Conservation (phyloP, 495 filamentous ascomycete genomes). For the Penicillium angulare region DNA sequence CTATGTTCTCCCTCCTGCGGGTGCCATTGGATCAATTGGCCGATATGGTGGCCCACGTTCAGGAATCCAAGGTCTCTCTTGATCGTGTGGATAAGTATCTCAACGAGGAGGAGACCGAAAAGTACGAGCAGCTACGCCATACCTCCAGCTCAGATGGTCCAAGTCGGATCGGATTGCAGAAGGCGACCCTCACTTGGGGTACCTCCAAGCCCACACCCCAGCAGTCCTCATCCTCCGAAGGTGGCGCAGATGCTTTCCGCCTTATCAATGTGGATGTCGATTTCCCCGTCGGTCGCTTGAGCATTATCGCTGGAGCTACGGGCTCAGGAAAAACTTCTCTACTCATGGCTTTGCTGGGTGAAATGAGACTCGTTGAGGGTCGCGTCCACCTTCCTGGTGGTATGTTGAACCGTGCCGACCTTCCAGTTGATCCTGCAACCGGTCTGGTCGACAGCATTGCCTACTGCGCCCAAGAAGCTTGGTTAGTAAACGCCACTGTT, state of each 20-base stretch:
- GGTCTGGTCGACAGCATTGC: constrained; percentile 88
- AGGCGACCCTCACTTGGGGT: constrained; percentile 89
- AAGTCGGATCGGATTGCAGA: constrained; percentile 74
- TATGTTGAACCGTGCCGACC: constrained; percentile 75
- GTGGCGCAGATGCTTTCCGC: constrained; percentile 63
- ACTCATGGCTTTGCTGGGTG: constrained; percentile 92
- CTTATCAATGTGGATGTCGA: constrained; percentile 74
- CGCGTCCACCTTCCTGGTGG: constrained; percentile 77
- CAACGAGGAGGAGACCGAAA: constrained; percentile 92
- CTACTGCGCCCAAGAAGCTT: constrained; percentile 97
- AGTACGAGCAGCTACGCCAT: constrained; percentile 79
- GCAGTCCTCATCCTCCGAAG: constrained; percentile 20
- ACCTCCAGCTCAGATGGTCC: constrained; percentile 56
- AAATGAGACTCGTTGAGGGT: constrained; percentile 88
- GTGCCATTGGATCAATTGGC: constrained; percentile 94
- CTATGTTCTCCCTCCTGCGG: constrained; percentile 92
- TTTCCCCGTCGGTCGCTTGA: constrained; percentile 78
- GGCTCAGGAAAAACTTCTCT: constrained; percentile 94
- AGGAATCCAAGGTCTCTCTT: constrained; percentile 95
- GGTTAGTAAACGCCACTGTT: constrained; percentile 95
- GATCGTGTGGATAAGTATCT: constrained; percentile 96
- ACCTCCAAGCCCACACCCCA: constrained; percentile 48
- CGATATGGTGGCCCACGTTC: constrained; percentile 98
- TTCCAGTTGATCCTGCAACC: constrained; percentile 77
- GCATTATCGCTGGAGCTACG: constrained; percentile 88